Percentiles rank a stretch among this genome's conserved stretches.
These are phyloP conservation scores for Huntiella savannae DNA, from an alignment of 2,329 filamentous ascomycete genomes.

Conservation along the genomic window DNA sequence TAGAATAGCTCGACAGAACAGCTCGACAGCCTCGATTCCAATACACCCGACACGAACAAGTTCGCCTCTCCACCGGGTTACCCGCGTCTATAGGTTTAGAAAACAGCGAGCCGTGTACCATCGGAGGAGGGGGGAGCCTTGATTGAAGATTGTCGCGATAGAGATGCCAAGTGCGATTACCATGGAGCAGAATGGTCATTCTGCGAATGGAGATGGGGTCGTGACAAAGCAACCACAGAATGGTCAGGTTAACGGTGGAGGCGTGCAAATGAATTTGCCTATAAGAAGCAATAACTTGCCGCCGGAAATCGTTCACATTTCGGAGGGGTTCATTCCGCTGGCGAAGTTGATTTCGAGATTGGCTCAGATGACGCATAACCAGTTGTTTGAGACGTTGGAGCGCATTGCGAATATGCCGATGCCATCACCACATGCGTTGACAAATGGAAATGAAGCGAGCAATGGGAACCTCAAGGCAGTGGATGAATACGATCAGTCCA, in stretches of 20 bases:
- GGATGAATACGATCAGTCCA: constrained; percentile 30
- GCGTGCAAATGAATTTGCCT: constrained; percentile 3
- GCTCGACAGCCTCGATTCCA: too few species aligned
- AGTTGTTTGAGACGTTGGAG: constrained; percentile 49
- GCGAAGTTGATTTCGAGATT: constrained; percentile 57
- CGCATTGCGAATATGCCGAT: constrained; percentile 51
- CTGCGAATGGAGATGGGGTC: neutral
- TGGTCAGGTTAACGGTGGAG: neutral
- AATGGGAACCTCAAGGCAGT: constrained; percentile 28
- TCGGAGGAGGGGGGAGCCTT: too few species aligned
- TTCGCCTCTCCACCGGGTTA: too few species aligned
- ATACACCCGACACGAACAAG: too few species aligned
- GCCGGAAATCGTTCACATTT: constrained; percentile 50
- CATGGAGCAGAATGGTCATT: constrained; percentile 31
- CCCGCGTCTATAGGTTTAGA: too few species aligned
- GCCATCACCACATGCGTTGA: constrained; percentile 19
- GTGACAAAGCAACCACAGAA: neutral
- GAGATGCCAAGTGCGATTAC: constrained; percentile 33
- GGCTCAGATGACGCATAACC: constrained; percentile 66
- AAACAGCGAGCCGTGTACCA: too few species aligned
- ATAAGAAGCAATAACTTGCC: constrained; percentile 37
- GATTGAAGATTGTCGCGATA: too few species aligned
- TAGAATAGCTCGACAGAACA: too few species aligned
- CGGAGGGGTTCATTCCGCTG: constrained; percentile 57
- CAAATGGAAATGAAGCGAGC: constrained; percentile 12